A percentile compares a stretch with the other conserved stretches of the same genome.
phyloP scores from a whole-genome alignment of 306 rosid genomes.

The Citrullus colocynthis region DNA sequence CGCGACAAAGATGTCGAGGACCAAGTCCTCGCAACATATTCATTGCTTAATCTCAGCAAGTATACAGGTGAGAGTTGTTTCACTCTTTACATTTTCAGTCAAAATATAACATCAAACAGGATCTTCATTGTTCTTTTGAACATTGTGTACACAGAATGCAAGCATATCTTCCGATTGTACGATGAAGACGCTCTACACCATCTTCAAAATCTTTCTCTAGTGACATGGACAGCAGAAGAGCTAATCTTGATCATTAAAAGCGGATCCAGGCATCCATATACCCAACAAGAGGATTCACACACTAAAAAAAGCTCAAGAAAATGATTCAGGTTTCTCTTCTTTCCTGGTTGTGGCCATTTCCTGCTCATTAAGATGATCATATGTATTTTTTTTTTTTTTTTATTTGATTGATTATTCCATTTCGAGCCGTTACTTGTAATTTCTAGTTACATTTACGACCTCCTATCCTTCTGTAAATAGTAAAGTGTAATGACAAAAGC shows the following conservation, averaged over 20 bases:
- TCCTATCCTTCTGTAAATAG: not conserved
- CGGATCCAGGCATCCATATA: not conserved
- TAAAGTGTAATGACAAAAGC: not conserved
- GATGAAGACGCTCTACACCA: conserved; percentile 33
- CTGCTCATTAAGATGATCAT: not conserved
- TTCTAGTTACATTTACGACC: not conserved
- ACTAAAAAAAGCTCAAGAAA: not conserved
- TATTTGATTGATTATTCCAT: not conserved
- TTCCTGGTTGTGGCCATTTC: not conserved
- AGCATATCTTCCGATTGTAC: conserved; percentile 13
- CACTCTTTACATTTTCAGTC: not conserved
- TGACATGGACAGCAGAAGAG: conserved; percentile 79
- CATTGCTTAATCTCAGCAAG: conserved; percentile 41
- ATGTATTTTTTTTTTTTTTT: not conserved
- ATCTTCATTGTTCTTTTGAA: not conserved
- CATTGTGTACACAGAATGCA: conserved; percentile 22
- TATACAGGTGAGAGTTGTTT: conserved; percentile 35
- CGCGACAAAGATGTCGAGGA: conserved; percentile 54
- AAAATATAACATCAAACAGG: not conserved
- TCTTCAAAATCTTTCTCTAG: conserved; percentile 54
- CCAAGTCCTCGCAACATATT: conserved; percentile 68
- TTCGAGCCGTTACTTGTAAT: not conserved
- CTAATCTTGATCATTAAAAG: conserved; percentile 34
- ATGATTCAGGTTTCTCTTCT: not conserved
- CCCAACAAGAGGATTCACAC: not conserved